Conservation (phyloP, 805 yeast genomes). For the Saturnispora bothae region DNA sequence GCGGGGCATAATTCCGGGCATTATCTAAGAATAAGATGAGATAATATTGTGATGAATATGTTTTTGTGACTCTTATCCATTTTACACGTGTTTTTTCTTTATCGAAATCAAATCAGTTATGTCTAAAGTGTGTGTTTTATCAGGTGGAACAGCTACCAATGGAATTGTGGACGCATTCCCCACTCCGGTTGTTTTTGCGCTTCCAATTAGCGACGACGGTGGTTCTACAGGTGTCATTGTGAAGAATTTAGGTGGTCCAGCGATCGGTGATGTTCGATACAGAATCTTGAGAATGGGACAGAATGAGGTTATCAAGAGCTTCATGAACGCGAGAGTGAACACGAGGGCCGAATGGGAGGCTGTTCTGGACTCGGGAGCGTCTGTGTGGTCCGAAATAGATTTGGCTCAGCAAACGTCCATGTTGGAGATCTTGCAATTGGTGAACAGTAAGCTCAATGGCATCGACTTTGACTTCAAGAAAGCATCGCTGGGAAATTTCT, state of each 20-base stretch:
- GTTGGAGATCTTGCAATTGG: not conserved
- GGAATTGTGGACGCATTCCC: conserved; percentile 50
- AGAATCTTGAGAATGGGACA: conserved; percentile 68
- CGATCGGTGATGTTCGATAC: conserved; percentile 86
- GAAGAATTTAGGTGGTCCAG: conserved; percentile 86
- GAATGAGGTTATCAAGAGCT: conserved; percentile 20
- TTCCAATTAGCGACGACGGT: conserved; percentile 89
- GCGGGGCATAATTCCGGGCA: conserved; percentile 13
- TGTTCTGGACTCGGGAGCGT: conserved; percentile 33
- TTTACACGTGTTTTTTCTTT: too few relatives aligned
- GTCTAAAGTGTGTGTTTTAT: conserved; percentile 28
- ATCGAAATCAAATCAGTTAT: too few relatives aligned
- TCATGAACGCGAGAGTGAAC: not conserved
- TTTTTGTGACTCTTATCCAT: too few relatives aligned
- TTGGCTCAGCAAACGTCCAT: not conserved
- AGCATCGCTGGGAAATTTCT: not conserved
- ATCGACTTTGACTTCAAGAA: conserved; percentile 11
- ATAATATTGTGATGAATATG: too few relatives aligned
- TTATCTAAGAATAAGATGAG: too few relatives aligned
- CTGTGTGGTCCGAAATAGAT: not conserved
- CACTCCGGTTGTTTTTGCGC: conserved; percentile 40
- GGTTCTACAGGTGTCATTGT: conserved; percentile 88
- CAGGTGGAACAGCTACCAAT: conserved; percentile 87
- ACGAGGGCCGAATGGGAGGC: conserved; percentile 50
- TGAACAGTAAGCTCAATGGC: not conserved